Percentiles rank a stretch among this genome's conserved stretches.
Evolutionary conservation across 768 basidiomycete species (phyloP).

Genomic region (Phaffia tasmanica): DNA sequence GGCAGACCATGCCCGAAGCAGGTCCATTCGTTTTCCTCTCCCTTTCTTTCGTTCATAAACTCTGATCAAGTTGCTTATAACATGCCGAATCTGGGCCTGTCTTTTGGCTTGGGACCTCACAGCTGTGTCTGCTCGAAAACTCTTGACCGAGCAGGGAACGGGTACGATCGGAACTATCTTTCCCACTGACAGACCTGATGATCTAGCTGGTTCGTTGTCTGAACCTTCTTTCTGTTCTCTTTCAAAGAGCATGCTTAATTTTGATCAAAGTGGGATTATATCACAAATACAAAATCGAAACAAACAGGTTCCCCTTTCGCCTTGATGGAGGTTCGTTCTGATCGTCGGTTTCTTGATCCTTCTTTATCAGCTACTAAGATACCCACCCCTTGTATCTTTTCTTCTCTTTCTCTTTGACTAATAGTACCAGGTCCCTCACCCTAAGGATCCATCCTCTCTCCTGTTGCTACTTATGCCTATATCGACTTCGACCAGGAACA

Average conservation of each 20-base stretch:
- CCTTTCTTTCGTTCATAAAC: too few relatives aligned
- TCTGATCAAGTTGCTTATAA: too few relatives aligned
- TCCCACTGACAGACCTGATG: neutral
- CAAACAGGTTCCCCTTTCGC: slow-evolving; percentile 5
- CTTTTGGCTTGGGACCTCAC: neutral
- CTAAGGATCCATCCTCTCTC: slow-evolving; percentile 3
- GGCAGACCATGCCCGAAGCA: slow-evolving; percentile 20
- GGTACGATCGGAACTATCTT: slow-evolving; percentile 18
- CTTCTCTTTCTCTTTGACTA: too few relatives aligned
- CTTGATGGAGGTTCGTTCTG: slow-evolving; percentile 17
- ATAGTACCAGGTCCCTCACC: slow-evolving; percentile 22
- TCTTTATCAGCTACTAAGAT: neutral
- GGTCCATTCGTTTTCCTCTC: neutral
- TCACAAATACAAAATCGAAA: neutral
- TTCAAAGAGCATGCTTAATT: neutral
- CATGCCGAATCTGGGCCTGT: too few relatives aligned
- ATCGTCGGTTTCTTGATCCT: neutral
- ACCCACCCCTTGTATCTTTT: neutral
- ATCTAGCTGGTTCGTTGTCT: slow-evolving; percentile 6
- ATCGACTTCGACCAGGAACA: slow-evolving; percentile 13
- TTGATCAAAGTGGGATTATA: neutral
- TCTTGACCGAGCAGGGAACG: neutral
- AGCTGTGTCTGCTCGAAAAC: slow-evolving; percentile 5
- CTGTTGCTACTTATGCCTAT: slow-evolving; percentile 21
- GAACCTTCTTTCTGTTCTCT: neutral